These are phyloP conservation scores for Sonneratia alba DNA, from an alignment of 345 rosid species.

Conservation along the genomic window DNA sequence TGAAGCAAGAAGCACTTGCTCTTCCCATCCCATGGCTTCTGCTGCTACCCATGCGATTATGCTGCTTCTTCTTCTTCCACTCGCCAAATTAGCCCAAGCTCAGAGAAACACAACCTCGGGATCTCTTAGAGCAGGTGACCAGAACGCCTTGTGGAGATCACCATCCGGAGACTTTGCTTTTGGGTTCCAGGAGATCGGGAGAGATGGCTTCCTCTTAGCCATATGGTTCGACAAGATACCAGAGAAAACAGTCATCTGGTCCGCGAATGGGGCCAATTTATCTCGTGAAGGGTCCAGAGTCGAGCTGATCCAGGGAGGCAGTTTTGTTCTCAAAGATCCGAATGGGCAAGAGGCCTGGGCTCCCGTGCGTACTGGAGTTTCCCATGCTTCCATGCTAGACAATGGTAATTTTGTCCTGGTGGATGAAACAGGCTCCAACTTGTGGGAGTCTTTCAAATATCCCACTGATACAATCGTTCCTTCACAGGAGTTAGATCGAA, in stretches of 20 bases:
- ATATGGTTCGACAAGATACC: conserved; percentile 35
- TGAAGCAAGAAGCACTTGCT: not conserved
- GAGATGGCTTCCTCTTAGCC: conserved; percentile 20
- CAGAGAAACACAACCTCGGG: conserved; percentile 17
- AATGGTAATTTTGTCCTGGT: conserved; percentile 40
- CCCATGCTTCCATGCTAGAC: conserved; percentile 41
- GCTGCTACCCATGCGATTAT: not conserved
- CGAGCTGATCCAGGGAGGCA: conserved; percentile 23
- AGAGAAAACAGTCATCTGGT: conserved; percentile 39
- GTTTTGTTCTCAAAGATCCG: conserved; percentile 28
- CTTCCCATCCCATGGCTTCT: conserved; percentile 7
- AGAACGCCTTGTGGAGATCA: conserved; percentile 23
- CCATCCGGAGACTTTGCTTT: conserved; percentile 45
- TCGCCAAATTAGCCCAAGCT: conserved; percentile 15
- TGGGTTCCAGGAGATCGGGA: conserved; percentile 26
- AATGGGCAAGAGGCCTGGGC: conserved; percentile 25
- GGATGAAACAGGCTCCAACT: not conserved
- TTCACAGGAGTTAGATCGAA: conserved; percentile 21
- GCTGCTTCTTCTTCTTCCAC: conserved; percentile 16
- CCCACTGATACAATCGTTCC: conserved; percentile 57
- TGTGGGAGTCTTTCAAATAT: conserved; percentile 41
- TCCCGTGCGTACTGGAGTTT: conserved; percentile 5
- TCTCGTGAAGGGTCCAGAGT: conserved; percentile 31
- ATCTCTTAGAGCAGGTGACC: conserved; percentile 16
- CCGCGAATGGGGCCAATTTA: conserved; percentile 24